Base-by-base conservation (phyloP, 768 basidiomycete genomes). In the Pulveroboletus sp. region DNA sequence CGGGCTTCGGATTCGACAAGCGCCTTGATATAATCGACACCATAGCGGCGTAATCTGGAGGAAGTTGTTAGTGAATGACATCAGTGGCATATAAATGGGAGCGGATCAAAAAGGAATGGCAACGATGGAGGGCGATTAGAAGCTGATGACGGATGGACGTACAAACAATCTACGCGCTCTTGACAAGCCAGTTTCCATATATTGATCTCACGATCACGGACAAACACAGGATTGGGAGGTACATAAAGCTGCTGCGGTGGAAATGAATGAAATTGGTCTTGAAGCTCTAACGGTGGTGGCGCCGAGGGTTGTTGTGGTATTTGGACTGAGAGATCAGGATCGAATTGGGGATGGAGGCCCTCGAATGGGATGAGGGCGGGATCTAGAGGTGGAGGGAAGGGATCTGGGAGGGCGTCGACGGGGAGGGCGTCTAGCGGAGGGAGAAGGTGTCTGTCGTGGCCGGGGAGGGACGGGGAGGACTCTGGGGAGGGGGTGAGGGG, bases 141-240 rank as follows among this genome's bases (percentile, higher is more conserved):
- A 56, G 44, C 7, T 35, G 47, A 37, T 49, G 34, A 47, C 14
- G 38, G 48, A 24, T 49, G 53, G 22, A 64, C 65, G 56, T 37
- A 67, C 65, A 67, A 41, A 53, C 53, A 67, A 45, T 67, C 66
- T 51, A 67, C 66, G 37, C 66, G 63, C 53, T 67, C 66, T 53
- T 69, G 66, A 43, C 66, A 67, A 13, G 66, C 66, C 14, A 67
- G 54, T 51, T 67, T 67, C 66, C 66, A 67, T 43, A 67, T 67
- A 47, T 67, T 67, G 56, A 69, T 61, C 38, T 67, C 66, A 19
- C 66, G 57, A 58, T 69, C 67, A 23, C 65, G 67, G 46, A 58
- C 61, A 41, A 63, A 56, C 24, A 56, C 56, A 16, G 67, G 67
- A 42, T 51, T 50, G 14, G 59, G 63, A 17, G 61, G 59, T 47